Evolutionary conservation across 164 flowering plant genomes (phyloP), one percentile per base, ranked within the genome.

Genomic region (Macadamia integrifolia): DNA sequence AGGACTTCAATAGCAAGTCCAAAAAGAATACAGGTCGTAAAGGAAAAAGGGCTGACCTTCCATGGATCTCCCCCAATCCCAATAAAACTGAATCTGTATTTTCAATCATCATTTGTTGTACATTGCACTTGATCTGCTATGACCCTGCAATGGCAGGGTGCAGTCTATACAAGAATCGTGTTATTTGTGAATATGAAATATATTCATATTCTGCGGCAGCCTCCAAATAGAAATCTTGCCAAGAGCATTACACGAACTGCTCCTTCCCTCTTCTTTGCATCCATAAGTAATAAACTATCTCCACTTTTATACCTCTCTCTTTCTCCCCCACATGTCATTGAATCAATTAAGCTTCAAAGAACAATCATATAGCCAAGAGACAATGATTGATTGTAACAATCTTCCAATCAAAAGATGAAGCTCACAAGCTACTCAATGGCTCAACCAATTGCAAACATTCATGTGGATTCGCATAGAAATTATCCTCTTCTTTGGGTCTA

Each of bases 401-500:
- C 73, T 13, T 35, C 43, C 30, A 10, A 40, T 10, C 6, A 50
- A 23, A 23, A 23, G 23, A 23, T 53, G 6, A 53, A 53, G 15
- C 15, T 86, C 80, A 83, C 18, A 71, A 71, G 62, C 80, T 77
- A 67, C 77, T 88, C 62, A 74, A 30, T 12, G 56, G 71, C 28
- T 78, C 83, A 58, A 81, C 74, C 40, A 74, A 43, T 62, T 77
- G 85, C 77, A 92, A 74, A 74, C 98, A 92, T 70, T 92, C 98
- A 35, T 86, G 80, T 13, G 98, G 96, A 68, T 90, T 92, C 70
- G 98, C 71, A 57, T 88, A 91, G 69, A 91, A 91, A 68, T 92
- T 88, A 72, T 88, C 97, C 72, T 91, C 95, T 70, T 88, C 95
- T 66, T 91, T 91, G 3, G 97, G 98, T 69, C 80, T 76, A 76